A percentile compares a stretch with the other conserved stretches of the same genome.
Conservation (phyloP, 2,329 filamentous ascomycete species). For the Microsporum audouinii region DNA sequence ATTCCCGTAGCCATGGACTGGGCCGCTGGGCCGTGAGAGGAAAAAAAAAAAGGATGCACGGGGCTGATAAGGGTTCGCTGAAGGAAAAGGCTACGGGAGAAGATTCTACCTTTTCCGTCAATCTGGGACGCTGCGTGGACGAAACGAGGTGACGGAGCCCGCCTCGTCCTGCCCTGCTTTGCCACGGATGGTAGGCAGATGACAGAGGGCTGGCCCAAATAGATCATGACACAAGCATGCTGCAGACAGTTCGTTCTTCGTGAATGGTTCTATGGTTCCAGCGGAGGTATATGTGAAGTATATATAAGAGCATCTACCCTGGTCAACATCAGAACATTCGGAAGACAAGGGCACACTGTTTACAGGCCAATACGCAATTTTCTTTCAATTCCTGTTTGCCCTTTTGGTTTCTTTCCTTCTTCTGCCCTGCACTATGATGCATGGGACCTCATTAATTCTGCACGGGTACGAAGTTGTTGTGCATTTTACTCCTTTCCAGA, state of each 20-base stretch:
- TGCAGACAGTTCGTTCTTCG: background rate
- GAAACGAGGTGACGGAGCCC: background rate
- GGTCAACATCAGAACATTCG: background rate
- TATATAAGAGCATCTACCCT: background rate
- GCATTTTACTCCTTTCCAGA: background rate
- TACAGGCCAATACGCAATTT: too few relatives aligned
- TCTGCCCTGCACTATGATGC: background rate
- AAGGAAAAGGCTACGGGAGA: background rate
- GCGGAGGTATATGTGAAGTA: background rate
- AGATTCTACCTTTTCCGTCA: background rate
- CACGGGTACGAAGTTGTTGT: too few relatives aligned
- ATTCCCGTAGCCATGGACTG: background rate
- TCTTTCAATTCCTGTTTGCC: background rate
- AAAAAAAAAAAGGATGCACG: background rate
- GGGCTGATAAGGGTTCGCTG: background rate
- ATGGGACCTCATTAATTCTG: too few relatives aligned
- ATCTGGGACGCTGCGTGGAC: background rate
- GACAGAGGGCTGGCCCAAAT: background rate
- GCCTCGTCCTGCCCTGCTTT: background rate
- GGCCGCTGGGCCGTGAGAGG: background rate
- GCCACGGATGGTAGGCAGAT: background rate
- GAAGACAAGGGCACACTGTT: background rate
- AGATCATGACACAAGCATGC: background rate
- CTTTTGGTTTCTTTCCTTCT: background rate
- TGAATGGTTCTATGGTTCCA: background rate